Base-by-base conservation (phyloP, 371 early-diverging fungal species). In the Rhizopus microsporus region DNA sequence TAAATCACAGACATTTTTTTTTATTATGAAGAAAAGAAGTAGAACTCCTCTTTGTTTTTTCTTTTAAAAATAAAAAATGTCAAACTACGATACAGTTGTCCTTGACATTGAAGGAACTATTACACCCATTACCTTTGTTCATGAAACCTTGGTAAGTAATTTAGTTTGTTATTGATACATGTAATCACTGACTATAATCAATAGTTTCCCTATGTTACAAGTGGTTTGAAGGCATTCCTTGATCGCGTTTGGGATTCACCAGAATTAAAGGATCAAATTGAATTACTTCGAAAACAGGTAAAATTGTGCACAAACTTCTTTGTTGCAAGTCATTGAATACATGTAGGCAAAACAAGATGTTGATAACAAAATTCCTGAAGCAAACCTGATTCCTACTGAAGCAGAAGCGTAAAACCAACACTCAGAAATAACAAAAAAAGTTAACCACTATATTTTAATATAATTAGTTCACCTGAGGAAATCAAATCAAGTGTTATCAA, bases 41-140 rank as follows among this genome's bases (percentile, higher is more conserved):
- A 35, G 42, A 62, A 57, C 23, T 23, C 23, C 23, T 13, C n/a
- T 0, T 43, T 43, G 4, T 43, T 43, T 30, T 37, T 55, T 29
- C 43, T 50, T 16, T 37, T 40, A 40, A 39, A 38, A 31, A 49
- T 35, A 40, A 23, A 55, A 9, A 37, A 54, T 60, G 55, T 45
- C 60, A 32, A 61, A 66, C 29, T 86, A 82, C 63, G 73, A 82
- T 53, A 77, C 73, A 17, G 81, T 91, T 39, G 71, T 96, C 48
- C 74, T 92, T 30, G 95, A 96, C 62, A 93, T 96, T 63, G 96
- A 97, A 69, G 96, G 98, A 23, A 97, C 98, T 5, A 96, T 95
- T n/a, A 95, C 95, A 3, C 93, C 96, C 23, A 93, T 97, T 48
- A 86, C 93, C 9, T 97, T 96, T 82, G 96, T 97, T 15, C 92